phyloP scores from a whole-genome alignment of 441 rosid genomes.

The Flueggea neowawraea region DNA sequence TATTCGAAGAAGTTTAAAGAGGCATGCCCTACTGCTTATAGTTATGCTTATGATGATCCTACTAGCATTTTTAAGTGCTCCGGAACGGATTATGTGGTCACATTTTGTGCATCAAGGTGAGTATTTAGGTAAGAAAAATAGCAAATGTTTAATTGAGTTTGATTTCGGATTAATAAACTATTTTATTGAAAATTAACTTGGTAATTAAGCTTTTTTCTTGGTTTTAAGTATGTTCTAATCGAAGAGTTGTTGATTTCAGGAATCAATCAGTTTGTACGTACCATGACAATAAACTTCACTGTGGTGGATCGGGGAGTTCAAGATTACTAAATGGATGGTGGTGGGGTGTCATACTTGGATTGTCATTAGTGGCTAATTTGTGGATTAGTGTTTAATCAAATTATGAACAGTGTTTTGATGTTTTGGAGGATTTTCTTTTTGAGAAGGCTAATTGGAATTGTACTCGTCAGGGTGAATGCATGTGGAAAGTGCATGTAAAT shows the following conservation, averaged over 20 bases:
- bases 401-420: background rate
- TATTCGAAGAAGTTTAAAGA: conserved; percentile 81
- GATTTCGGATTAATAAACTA: no score
- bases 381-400: background rate
- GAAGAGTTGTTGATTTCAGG: conserved; percentile 30
- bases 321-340: conserved; percentile 29
- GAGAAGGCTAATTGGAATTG: no score
- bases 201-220: no score
- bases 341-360: conserved; percentile 14
- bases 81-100: conserved; percentile 64
- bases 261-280: conserved; percentile 67
- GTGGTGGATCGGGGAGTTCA: conserved; percentile 47
- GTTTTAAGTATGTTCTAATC: no score
- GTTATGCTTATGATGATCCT: conserved; percentile 96
- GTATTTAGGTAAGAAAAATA: background rate
- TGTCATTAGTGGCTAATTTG: conserved; percentile 5
- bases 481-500: no score
- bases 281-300: conserved; percentile 55
- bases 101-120: conserved; percentile 72
- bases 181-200: no score
- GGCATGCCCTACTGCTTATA: conserved; percentile 89
- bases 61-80: conserved; percentile 77
- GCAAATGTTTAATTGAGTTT: no score
- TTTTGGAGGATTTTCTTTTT: no score
- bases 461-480: no score